A percentile compares a stretch with the other conserved stretches of the same genome.
phyloP scores from a whole-genome alignment of 2,329 filamentous ascomycete genomes.

The Cercospora brassicicola region DNA sequence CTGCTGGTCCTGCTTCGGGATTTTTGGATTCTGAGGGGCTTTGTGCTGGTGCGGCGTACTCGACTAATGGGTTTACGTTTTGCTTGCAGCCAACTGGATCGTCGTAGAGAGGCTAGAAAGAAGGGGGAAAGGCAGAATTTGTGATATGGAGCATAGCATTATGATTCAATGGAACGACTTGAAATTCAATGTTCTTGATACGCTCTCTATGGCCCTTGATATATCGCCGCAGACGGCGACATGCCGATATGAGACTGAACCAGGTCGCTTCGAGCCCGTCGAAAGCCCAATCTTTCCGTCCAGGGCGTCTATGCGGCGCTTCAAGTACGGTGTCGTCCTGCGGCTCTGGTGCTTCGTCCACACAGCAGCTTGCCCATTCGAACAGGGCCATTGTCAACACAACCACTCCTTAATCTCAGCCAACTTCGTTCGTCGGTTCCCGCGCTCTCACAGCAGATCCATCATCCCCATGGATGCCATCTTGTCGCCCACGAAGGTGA shows the following conservation, averaged over 20 bases:
- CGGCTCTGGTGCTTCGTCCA: too few relatives aligned
- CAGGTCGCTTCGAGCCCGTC: too few relatives aligned
- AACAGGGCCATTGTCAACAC: too few relatives aligned
- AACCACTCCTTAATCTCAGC: not conserved
- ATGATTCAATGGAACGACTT: not conserved
- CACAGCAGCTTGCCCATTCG: too few relatives aligned
- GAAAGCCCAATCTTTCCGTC: too few relatives aligned
- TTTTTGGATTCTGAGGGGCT: slow-evolving; percentile 20
- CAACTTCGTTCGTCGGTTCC: not conserved
- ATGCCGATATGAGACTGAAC: too few relatives aligned
- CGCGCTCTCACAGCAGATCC: not conserved
- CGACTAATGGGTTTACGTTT: slow-evolving; percentile 20
- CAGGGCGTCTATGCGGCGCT: too few relatives aligned
- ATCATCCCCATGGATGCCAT: not conserved
- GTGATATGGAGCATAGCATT: not conserved
- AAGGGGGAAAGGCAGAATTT: not conserved
- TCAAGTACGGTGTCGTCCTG: too few relatives aligned
- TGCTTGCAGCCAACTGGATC: slow-evolving; percentile 18
- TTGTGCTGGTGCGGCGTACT: slow-evolving; percentile 18
- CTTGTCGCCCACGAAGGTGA: not conserved
- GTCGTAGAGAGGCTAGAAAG: not conserved
- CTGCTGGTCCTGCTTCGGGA: slow-evolving; percentile 19
- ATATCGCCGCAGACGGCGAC: too few relatives aligned
- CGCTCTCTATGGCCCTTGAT: too few relatives aligned
- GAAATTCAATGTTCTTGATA: not conserved